A percentile compares a stretch with the other conserved stretches of the same genome.
These are phyloP conservation scores for Lodderomyces theae DNA, from an alignment of 1,139 yeast genomes.

Conservation along the genomic window DNA sequence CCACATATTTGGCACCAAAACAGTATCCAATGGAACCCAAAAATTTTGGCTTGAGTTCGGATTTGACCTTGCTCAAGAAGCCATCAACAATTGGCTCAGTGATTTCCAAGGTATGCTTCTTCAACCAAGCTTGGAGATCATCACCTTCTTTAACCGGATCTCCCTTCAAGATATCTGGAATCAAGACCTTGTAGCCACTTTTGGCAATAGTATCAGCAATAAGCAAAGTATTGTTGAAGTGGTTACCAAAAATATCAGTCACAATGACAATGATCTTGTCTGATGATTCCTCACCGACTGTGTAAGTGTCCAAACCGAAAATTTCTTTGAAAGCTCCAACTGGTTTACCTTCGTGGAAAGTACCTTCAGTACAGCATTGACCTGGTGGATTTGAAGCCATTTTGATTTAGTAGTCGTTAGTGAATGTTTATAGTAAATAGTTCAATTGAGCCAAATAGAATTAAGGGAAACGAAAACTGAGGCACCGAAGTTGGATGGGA, in stretches of 20 bases:
- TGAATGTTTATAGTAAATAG: too few relatives aligned
- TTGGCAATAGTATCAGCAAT: slow-evolving; percentile 71
- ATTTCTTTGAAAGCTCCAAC: slow-evolving; percentile 41
- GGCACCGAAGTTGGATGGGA: too few relatives aligned
- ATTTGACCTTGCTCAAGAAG: slow-evolving; percentile 43
- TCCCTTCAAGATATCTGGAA: slow-evolving; percentile 70
- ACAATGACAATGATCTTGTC: slow-evolving; percentile 53
- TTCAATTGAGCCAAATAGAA: too few relatives aligned
- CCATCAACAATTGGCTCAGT: slow-evolving; percentile 39
- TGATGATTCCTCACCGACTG: slow-evolving; percentile 40
- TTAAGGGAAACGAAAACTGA: too few relatives aligned
- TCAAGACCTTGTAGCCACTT: slow-evolving; percentile 55
- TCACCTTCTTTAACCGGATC: slow-evolving; percentile 37
- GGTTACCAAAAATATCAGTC: slow-evolving; percentile 69
- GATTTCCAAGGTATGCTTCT: slow-evolving; percentile 47
- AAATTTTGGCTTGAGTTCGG: slow-evolving; percentile 48
- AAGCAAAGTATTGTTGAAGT: slow-evolving; percentile 51
- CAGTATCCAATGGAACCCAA: slow-evolving; percentile 75
- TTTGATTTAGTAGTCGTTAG: slow-evolving; percentile 3
- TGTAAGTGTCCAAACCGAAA: slow-evolving; percentile 54
- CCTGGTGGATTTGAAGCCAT: slow-evolving; percentile 60
- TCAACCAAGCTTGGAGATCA: slow-evolving; percentile 50
- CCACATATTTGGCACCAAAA: slow-evolving; percentile 72
- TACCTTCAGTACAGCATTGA: slow-evolving; percentile 43
- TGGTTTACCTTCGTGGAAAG: slow-evolving; percentile 51